Evolutionary conservation across 1,139 yeast genomes (phyloP).

Genomic region (Saccharomycopsis crataegensis): DNA sequence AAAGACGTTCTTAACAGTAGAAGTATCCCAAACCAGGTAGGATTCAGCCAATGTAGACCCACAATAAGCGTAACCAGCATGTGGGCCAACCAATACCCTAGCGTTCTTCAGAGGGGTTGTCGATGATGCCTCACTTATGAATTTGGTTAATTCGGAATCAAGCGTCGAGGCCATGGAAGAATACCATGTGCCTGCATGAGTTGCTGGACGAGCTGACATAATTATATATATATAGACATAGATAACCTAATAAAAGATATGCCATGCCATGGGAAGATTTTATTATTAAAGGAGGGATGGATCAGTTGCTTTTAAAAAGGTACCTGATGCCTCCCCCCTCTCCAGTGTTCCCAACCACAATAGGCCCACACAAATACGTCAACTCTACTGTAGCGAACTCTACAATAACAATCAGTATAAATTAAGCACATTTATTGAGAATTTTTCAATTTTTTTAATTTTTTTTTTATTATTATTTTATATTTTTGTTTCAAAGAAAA

Average conservation of each 20-base stretch:
- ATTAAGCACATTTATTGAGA: too few species aligned
- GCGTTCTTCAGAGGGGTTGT: slow-evolving; percentile 43
- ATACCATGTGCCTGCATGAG: slow-evolving; percentile 94
- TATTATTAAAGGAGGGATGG: background rate
- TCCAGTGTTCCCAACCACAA: too few species aligned
- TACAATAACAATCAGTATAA: too few species aligned
- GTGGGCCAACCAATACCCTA: slow-evolving; percentile 57
- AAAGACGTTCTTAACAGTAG: slow-evolving; percentile 55
- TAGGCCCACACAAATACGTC: too few species aligned
- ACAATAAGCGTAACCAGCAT: slow-evolving; percentile 87
- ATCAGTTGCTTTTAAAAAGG: too few species aligned
- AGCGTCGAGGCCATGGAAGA: slow-evolving; percentile 38
- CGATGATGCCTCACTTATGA: slow-evolving; percentile 30
- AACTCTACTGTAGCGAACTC: too few species aligned
- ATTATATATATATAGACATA: background rate
- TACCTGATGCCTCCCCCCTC: too few species aligned
- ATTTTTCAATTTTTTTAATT: too few species aligned
- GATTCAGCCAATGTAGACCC: slow-evolving; percentile 76
- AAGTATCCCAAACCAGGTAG: slow-evolving; percentile 61
- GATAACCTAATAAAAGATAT: background rate
- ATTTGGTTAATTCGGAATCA: slow-evolving; percentile 40
- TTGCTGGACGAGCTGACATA: slow-evolving; percentile 48
- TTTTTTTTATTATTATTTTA: too few species aligned
- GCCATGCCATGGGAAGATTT: background rate
- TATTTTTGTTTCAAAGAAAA: too few species aligned